Evolutionary conservation across 139 green algal species (phyloP), one percentile per base, ranked within the genome.

Genomic region (Coelastrella sp.): DNA sequence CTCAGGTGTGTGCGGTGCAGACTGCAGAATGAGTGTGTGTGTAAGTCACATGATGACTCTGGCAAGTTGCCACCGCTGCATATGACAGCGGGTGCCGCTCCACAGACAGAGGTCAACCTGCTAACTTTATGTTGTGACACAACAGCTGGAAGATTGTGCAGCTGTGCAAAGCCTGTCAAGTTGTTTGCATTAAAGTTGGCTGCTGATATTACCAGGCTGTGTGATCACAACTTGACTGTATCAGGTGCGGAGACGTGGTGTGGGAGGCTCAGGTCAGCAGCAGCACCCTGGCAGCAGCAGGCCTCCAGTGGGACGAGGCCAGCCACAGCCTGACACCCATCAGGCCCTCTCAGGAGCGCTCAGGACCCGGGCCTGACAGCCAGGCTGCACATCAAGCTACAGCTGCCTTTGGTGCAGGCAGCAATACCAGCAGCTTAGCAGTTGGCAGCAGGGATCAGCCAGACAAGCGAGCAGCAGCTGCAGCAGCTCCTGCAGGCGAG

Each of bases 221-320:
- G 20, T 24, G 8, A 20, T 49, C 58, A 49, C 76, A 56, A 49
- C 78, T 24, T 25, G 4, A 4, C 68, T 49, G 68, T 7, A 11
- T 14, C 84, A 90, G 85, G n/a, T 61, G 61, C 35, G 85, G 85
- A 65, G 85, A 90, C 17, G 85, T 90, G 35, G 85, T 78, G 6
- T 90, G 85, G 85, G 85, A 90, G 85, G 85, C 85, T 9, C 85
- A 84, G 85, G 85, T 84, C 58, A 90, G 72, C 85, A 90, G 73
- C 60, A 63, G 49, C 74, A 61, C 57, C 25, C 85, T 90, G 59
- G 74, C 68, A 10, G 20, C 9, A 35, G 25, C 60, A 19, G 85
- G 85, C 4, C 80, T 68, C 9, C 22, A 56, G 10, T 90, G 74
- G 73, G 85, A 90, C 22, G 19, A 61, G 20, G 72, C 58, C 24